Conservation (phyloP, 2,329 filamentous ascomycete genomes). For the Aspergillus sp. region DNA sequence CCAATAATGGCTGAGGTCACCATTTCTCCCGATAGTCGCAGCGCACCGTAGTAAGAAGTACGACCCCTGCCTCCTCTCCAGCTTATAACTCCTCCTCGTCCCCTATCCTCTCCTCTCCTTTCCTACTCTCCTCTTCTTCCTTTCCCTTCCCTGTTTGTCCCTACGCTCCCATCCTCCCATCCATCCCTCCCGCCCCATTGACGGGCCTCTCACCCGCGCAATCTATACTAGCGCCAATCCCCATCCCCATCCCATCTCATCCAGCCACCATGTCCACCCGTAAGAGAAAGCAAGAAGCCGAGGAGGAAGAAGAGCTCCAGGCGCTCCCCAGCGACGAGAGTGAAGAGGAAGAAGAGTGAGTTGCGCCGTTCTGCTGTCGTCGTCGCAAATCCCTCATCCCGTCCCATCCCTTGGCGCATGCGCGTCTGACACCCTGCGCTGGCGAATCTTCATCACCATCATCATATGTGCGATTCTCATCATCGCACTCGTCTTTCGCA, state of each 20-base stretch:
- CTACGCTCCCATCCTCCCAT: conserved; percentile 22
- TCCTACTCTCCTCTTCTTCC: conserved; percentile 25
- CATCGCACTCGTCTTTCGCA: neutral
- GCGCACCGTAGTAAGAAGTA: neutral
- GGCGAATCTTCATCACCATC: no score
- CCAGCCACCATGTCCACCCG: conserved; percentile 44
- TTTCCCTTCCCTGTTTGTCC: conserved; percentile 36
- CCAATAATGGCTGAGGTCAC: neutral
- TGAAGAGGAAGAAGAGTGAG: conserved; percentile 52
- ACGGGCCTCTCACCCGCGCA: conserved; percentile 3
- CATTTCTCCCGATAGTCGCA: neutral
- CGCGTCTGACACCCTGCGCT: no score
- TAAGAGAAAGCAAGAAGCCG: conserved; percentile 51
- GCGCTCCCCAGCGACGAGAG: conserved; percentile 51
- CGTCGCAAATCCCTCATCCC: neutral
- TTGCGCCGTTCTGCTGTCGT: conserved; percentile 6
- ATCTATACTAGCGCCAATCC: conserved; percentile 2
- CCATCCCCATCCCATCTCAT: conserved; percentile 8
- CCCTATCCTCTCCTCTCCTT: conserved; percentile 1
- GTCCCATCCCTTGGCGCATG: neutral
- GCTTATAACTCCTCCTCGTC: conserved; percentile 2
- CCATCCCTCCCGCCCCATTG: conserved; percentile 8
- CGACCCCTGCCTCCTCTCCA: neutral
- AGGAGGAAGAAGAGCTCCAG: conserved; percentile 48
- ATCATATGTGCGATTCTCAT: neutral